Percentiles rank a stretch among this genome's conserved stretches.
These are phyloP conservation scores for Arachis monticola DNA, from an alignment of 331 rosid genomes.

Conservation along the genomic window DNA sequence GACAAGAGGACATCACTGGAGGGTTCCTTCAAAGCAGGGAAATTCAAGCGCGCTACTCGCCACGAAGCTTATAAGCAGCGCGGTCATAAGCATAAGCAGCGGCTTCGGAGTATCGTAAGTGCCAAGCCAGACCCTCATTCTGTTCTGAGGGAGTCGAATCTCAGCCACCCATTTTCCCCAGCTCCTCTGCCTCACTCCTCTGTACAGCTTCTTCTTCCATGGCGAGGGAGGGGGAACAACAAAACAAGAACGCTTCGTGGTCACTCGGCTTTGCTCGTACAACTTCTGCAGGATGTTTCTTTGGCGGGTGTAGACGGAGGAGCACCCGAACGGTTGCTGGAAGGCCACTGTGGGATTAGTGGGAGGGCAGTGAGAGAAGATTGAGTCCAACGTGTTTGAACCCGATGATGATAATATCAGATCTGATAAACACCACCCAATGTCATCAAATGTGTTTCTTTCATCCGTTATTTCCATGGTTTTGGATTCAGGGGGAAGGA, in stretches of 20 bases:
- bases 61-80: conserved; percentile 92
- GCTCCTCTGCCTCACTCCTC: conserved; percentile 98
- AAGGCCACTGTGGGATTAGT: background rate
- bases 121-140: conserved; percentile 96
- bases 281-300: conserved; percentile 76
- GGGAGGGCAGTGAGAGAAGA: conserved; percentile 62
- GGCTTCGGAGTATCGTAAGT: conserved; percentile 96
- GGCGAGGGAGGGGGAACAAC: conserved; percentile 34
- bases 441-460: conserved; percentile 39
- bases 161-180: conserved; percentile 99
- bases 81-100: conserved; percentile 97
- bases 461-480: conserved; percentile 57
- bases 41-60: conserved; percentile 94
- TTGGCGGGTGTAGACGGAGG: conserved; percentile 83
- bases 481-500: background rate
- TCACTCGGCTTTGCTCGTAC: conserved; percentile 50
- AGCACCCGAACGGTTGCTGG: conserved; percentile 55
- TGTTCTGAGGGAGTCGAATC: conserved; percentile 92
- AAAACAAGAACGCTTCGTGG: conserved; percentile 5
- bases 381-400: conserved; percentile 82
- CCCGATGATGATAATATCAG: conserved; percentile 58
- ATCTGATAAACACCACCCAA: conserved; percentile 64
- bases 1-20: conserved; percentile 40
- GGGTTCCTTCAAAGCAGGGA: conserved; percentile 75
- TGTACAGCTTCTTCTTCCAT: conserved; percentile 76